These are phyloP conservation scores for Fusarium temperatum DNA, from an alignment of 2,329 filamentous ascomycete genomes.

Conservation along the genomic window DNA sequence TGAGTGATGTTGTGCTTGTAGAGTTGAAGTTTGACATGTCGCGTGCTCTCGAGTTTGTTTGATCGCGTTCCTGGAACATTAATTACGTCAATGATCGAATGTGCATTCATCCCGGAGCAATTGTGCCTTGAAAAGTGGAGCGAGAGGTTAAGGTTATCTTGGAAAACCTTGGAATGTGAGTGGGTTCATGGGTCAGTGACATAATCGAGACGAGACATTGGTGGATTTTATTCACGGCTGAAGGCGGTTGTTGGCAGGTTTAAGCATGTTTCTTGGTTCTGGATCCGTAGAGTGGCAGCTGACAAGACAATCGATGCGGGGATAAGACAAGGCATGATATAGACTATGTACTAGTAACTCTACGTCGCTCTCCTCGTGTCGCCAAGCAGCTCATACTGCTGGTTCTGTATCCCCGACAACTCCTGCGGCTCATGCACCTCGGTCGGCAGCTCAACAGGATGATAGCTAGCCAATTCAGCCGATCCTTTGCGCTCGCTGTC, in stretches of 20 bases:
- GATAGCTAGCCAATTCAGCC: conserved; percentile 4
- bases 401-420: background rate
- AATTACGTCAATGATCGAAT: conserved; percentile 20
- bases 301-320: background rate
- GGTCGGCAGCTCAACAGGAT: conserved; percentile 6
- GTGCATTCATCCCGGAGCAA: conserved; percentile 5
- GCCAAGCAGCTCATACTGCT: conserved; percentile 11
- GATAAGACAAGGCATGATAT: background rate
- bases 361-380: conserved; percentile 4
- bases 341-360: too few species aligned
- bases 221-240: background rate
- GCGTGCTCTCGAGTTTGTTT: background rate
- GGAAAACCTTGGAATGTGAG: background rate
- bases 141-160: conserved; percentile 11
- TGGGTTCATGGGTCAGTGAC: background rate
- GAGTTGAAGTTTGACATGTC: background rate
- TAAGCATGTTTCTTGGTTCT: background rate
- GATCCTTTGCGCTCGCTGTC: background rate
- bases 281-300: background rate
- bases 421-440: conserved; percentile 10
- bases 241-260: background rate
- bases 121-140: conserved; percentile 17
- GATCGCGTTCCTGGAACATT: background rate
- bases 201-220: background rate
- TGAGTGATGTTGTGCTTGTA: background rate